These are phyloP conservation scores for Venturia nashicola DNA, from an alignment of 2,329 filamentous ascomycete species.

Conservation along the genomic window DNA sequence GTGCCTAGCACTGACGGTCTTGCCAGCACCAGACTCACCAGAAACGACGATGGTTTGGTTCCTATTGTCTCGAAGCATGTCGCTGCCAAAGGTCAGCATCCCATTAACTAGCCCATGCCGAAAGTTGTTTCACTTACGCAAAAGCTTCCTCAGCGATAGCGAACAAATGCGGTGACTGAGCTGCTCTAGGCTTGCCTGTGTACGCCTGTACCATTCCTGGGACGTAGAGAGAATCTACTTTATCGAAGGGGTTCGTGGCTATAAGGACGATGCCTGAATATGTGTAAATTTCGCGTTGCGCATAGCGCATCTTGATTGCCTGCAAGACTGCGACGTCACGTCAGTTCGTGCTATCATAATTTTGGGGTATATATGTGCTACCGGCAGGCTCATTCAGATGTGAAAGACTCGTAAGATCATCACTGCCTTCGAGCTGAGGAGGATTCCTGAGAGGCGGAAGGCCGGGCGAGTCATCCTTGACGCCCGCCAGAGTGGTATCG, in stretches of 20 bases:
- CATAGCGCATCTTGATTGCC: slow-evolving; percentile 92
- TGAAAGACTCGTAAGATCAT: slow-evolving; percentile 93
- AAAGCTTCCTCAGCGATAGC: slow-evolving; percentile 98
- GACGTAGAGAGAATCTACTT: slow-evolving; percentile 95
- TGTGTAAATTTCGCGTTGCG: slow-evolving; percentile 98
- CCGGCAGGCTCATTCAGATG: slow-evolving; percentile 97
- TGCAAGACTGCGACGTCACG: slow-evolving; percentile 59
- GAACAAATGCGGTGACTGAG: slow-evolving; percentile 94
- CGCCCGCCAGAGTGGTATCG: slow-evolving; percentile 61
- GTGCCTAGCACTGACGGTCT: slow-evolving; percentile 98
- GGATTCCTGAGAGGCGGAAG: slow-evolving; percentile 96
- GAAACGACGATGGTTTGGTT: slow-evolving; percentile 99
- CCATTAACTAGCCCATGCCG: background rate
- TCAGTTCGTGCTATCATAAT: slow-evolving; percentile 14
- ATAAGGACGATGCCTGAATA: slow-evolving; percentile 98
- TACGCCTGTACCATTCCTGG: slow-evolving; percentile 99
- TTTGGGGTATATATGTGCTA: slow-evolving; percentile 32
- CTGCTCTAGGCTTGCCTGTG: slow-evolving; percentile 89
- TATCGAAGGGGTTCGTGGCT: slow-evolving; percentile 93
- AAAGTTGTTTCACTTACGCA: slow-evolving; percentile 49
- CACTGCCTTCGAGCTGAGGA: slow-evolving; percentile 93
- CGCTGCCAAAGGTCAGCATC: slow-evolving; percentile 38
- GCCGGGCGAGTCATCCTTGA: slow-evolving; percentile 65
- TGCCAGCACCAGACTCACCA: slow-evolving; percentile 94
- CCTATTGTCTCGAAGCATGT: slow-evolving; percentile 91